Evolutionary conservation across 352 stramenopile genomes (phyloP), one percentile per base, ranked within the genome.

Genomic region (Phytophthora tentaculata): DNA sequence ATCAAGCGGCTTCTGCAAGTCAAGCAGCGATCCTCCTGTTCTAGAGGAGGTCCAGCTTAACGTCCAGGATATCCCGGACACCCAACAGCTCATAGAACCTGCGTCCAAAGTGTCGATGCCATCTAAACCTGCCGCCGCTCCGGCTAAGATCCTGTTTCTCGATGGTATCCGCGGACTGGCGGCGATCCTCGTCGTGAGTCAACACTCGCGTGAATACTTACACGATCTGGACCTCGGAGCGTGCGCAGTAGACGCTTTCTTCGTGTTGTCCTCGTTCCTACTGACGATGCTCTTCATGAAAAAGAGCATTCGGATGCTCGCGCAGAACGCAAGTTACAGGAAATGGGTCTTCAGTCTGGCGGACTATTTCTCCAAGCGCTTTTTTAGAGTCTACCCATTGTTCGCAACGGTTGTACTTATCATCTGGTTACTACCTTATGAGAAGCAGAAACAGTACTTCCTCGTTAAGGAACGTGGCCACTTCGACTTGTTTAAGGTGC

Each of bases 141-240:
- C 66, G 24, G 56, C 64, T 19, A 79, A 80, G 43, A 77, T 83
- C 56, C 26, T 73, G 37, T 83, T 81, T 52, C 69, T 86, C 4
- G 76, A 86, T 22, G 78, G 75, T 0, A 58, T 86, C 3, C 73
- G 78, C 10, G 78, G 78, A n/a, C 64, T 86, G n/a, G 75, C 75
- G 9, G 76, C 75, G 1, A 66, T 83, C 8, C 24, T 83, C n/a
- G 78, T 83, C 10, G 69, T 80, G 32, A 53, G 48, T 20, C 65
- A 77, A 12, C 75, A 83, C 51, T 75, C 70, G 9, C 26, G 52
- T 2, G 61, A 78, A 45, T 75, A 79, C 24, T 41, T 76, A 17
- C 56, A 66, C 49, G 73, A 72, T 19, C 52, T 77, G 13, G 59
- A 77, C 41, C 53, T 80, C 10, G 73, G 73, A 26, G 69, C 69